Evolutionary conservation across 192 early-diverging fungal genomes (phyloP).

Genomic region (Coemansia biformis): DNA sequence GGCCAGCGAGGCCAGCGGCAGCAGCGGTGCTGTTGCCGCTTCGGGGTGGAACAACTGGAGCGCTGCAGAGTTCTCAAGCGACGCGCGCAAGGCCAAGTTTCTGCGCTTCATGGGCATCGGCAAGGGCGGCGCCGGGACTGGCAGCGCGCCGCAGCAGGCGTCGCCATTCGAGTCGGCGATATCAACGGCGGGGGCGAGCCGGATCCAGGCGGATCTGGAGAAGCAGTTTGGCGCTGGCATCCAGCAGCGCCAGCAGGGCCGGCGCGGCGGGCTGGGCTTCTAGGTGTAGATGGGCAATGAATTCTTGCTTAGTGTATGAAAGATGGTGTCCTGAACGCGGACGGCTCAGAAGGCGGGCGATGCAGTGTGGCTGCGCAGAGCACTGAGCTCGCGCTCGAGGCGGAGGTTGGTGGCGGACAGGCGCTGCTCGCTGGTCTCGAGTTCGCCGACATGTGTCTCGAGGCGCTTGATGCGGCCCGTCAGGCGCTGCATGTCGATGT

Average conservation of each 20-base stretch:
- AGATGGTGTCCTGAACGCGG: too few relatives aligned
- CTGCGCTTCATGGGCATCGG: constrained; percentile 45
- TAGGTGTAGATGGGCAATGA: too few relatives aligned
- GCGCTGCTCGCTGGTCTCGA: constrained; percentile 38
- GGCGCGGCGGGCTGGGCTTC: constrained; percentile 41
- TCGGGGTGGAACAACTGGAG: constrained; percentile 49
- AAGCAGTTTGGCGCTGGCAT: constrained; percentile 41
- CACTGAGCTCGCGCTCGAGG: constrained; percentile 46
- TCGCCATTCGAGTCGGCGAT: constrained; percentile 47
- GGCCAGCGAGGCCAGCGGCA: not conserved
- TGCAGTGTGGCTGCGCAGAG: constrained; percentile 40
- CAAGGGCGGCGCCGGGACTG: not conserved
- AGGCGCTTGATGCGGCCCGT: constrained; percentile 49
- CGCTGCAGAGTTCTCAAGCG: constrained; percentile 33
- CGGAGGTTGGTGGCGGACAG: constrained; percentile 41
- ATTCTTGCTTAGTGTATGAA: too few relatives aligned
- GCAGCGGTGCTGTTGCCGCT: too few relatives aligned
- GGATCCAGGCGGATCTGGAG: constrained; percentile 36
- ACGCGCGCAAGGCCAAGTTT: constrained; percentile 43
- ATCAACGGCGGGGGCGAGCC: constrained; percentile 23
- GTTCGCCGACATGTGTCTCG: constrained; percentile 40
- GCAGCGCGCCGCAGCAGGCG: not conserved
- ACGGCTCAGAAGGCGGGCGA: constrained; percentile 38
- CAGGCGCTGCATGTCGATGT: constrained; percentile 63
- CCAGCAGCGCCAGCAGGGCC: constrained; percentile 23